Evolutionary conservation across 805 yeast species (phyloP).

Genomic region (Gaillardinia entomophila): DNA sequence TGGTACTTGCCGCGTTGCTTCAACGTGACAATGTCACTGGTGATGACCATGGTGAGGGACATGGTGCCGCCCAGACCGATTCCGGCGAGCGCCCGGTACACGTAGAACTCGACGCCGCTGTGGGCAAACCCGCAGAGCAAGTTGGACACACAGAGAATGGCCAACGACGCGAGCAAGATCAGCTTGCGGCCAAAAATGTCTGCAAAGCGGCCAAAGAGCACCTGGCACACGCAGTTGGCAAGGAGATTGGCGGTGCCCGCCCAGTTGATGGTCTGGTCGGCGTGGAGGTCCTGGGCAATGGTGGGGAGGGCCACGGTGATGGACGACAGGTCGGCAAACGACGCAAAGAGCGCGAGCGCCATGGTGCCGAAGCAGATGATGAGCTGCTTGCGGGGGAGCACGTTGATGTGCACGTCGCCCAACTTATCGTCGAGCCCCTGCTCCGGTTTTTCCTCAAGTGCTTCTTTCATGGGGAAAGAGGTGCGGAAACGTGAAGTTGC

Average conservation of each 20-base stretch:
- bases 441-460: too few species aligned
- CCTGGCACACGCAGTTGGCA: conserved; percentile 48
- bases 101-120: conserved; percentile 42
- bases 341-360: conserved; percentile 33
- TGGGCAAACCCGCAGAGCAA: conserved; percentile 48
- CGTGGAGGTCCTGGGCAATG: conserved; percentile 44
- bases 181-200: conserved; percentile 51
- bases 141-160: conserved; percentile 38
- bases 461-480: too few species aligned
- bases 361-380: conserved; percentile 31
- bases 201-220: conserved; percentile 47
- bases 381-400: conserved; percentile 32
- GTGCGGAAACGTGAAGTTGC: too few species aligned
- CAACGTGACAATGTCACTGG: conserved; percentile 50
- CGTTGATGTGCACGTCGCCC: conserved; percentile 38
- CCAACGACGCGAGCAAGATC: conserved; percentile 34
- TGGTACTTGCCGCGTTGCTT: conserved; percentile 52
- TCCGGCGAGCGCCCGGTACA: conserved; percentile 52
- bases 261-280: conserved; percentile 49
- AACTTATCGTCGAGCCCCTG: conserved; percentile 15
- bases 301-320: conserved; percentile 43
- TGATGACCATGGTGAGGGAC: conserved; percentile 45
- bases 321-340: conserved; percentile 47
- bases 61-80: conserved; percentile 51
- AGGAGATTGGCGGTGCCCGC: conserved; percentile 51